Percentiles rank a stretch among this genome's conserved stretches.
phyloP scores from a whole-genome alignment of 192 early-diverging fungal species.

The Gaertneriomyces semiglobifer region DNA sequence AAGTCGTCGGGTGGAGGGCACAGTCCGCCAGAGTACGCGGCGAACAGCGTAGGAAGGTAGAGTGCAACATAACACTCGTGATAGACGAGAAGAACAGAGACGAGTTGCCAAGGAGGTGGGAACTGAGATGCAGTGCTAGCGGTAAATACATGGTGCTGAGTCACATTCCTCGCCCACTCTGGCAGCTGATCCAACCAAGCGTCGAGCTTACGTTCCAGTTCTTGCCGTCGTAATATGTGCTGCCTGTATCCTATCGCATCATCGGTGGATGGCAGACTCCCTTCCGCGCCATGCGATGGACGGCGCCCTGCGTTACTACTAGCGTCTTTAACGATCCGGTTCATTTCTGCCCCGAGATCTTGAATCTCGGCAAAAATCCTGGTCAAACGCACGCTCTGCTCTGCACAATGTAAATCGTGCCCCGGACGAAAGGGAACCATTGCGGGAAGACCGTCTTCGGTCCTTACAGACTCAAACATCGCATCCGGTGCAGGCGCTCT shows the following conservation, averaged over 20 bases:
- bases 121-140: background rate
- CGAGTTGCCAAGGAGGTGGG: slow-evolving; percentile 27
- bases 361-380: slow-evolving; percentile 13
- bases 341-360: slow-evolving; percentile 5
- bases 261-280: too few species aligned
- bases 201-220: slow-evolving; percentile 1
- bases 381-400: slow-evolving; percentile 3
- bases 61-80: slow-evolving; percentile 22
- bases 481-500: slow-evolving; percentile 22
- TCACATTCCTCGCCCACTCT: slow-evolving; percentile 15
- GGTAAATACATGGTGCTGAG: slow-evolving; percentile 12
- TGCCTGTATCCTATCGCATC: background rate
- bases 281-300: background rate
- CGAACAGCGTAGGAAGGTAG: slow-evolving; percentile 13
- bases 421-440: slow-evolving; percentile 26
- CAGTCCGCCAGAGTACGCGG: background rate
- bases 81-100: slow-evolving; percentile 21
- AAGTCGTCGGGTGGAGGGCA: background rate
- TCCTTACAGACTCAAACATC: slow-evolving; percentile 14
- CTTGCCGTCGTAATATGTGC: background rate
- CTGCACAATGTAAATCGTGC: slow-evolving; percentile 18
- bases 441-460: slow-evolving; percentile 14
- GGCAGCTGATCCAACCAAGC: slow-evolving; percentile 13
- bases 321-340: slow-evolving; percentile 3
- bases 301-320: background rate